Base-by-base conservation (phyloP, 2,329 filamentous ascomycete genomes). In the Cercospora sojina region DNA sequence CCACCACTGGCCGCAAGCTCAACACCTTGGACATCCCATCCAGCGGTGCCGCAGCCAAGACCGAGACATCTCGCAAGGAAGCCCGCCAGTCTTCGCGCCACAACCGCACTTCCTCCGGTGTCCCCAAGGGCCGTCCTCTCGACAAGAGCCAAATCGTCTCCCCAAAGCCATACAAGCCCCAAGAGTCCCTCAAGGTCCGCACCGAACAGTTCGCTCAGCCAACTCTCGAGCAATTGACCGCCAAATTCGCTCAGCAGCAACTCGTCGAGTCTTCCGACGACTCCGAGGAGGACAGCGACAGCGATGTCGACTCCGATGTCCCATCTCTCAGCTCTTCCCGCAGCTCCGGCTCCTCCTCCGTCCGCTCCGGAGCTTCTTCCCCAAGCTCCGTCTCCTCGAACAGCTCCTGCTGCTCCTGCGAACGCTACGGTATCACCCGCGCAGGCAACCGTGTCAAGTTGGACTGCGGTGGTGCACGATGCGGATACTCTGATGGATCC, bases 371-470 rank as follows among this genome's bases (percentile, higher is more conserved):
- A 35, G 53, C 62, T 6, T 64, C 62, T 32, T 85, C 83, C 35
- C 84, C 84, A 20, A 83, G 80, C 16, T 84, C 82, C 61, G 85
- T 88, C 74, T 83, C 81, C 68, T 82, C 82, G 67, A 78, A 79
- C 60, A 80, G 75, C 66, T 79, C 80, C 76, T 86, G 86, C 79
- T 98, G 95, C 88, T 93, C 90, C 71, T 98, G 94, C 83, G 92
- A 97, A 81, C 91, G 93, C 83, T 97, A 95, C 84, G 94, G 93
- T 74, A 96, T 98, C 84, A 97, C 93, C 71, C 91, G 93, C 82
- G 89, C 90, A 80, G 75, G 93, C 77, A 91, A 96, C 80, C 90
- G 93, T 76, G 91, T 98, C 86, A 95, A 94, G 87, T 88, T 97
- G 79, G 93, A 97, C 87, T 98, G 94, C 77, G 93, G 93, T 74